Evolutionary conservation across 2,329 filamentous ascomycete genomes (phyloP), one percentile per base, ranked within the genome.

Genomic region (Fusarium temperatum): DNA sequence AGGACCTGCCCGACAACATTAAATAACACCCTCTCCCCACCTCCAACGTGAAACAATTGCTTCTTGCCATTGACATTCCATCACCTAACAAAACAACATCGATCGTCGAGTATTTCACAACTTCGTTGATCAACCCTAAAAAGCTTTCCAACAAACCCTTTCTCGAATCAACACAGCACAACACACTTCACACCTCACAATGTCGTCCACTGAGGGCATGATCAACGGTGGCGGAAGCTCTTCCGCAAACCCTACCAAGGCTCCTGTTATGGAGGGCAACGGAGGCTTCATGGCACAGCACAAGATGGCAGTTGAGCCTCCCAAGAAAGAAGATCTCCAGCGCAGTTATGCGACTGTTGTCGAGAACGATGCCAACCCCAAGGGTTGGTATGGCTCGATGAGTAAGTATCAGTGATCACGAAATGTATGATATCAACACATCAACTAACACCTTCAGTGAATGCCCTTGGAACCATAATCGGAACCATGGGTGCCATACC

Each of bases 371-470:
- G 89, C 89, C 38, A 89, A 89, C 73, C 88, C 90, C 57, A 91
- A 95, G 81, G 93, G 94, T 80, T 98, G 95, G 95, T 99, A 98
- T 80, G 94, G 94, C 28, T 85, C 85, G 69, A 94, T 98, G 91
- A 94, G 92, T 94, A 86, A 77, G 91, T 87, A 17, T 39, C n/a
- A n/a, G 45, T 30, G 26, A n/a, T 12, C 10, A 24, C 66, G 66
- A 51, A 4, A 44, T 44, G 22, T 51, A 47, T 44, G 11, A 35
- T 53, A 30, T 48, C 12, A 47, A 47, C 22, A 5, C 30, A 50
- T 22, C 24, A 14, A 38, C 48, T 44, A 11, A 61, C 51, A 36
- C 38, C n/a, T 26, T 45, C 74, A 90, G 90, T 97, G 83, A 93
- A 96, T 82, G 83, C 85, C 22, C 85, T 98, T 13, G 96, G 96